A percentile compares a stretch with the other conserved stretches of the same genome.
These are phyloP conservation scores for Scheffersomyces quercinus DNA, from an alignment of 1,139 yeast genomes.

Conservation along the genomic window DNA sequence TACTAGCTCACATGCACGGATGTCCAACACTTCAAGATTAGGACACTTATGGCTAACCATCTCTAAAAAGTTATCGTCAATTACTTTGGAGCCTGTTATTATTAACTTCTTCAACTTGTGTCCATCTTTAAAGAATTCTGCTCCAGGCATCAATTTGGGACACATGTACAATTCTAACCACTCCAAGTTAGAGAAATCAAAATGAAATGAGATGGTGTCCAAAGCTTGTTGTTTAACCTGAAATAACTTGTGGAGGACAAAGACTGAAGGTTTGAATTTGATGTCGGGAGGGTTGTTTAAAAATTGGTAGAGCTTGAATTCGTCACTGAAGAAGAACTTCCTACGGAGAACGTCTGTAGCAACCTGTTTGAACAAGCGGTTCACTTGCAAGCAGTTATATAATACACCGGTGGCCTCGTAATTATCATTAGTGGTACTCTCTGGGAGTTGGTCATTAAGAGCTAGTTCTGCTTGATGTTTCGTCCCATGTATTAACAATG, in stretches of 20 bases:
- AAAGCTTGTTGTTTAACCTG: conserved; percentile 31
- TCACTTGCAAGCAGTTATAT: conserved; percentile 66
- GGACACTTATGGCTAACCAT: conserved; percentile 58
- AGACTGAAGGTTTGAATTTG: conserved; percentile 27
- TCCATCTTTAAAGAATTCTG: conserved; percentile 38
- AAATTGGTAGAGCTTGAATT: conserved; percentile 48
- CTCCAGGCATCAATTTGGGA: conserved; percentile 64
- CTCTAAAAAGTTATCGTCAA: conserved; percentile 61
- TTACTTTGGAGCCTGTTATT: conserved; percentile 71
- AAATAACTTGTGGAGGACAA: conserved; percentile 40
- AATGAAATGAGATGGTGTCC: conserved; percentile 18
- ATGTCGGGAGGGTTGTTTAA: conserved; percentile 12
- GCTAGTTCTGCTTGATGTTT: conserved; percentile 49
- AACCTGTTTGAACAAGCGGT: conserved; percentile 61
- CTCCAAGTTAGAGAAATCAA: conserved; percentile 50
- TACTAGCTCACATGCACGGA: conserved; percentile 81
- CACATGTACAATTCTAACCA: conserved; percentile 86
- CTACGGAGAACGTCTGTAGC: conserved; percentile 56
- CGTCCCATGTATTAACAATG: conserved; percentile 49
- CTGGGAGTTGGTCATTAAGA: conserved; percentile 37
- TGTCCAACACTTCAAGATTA: conserved; percentile 62
- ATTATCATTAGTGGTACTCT: conserved; percentile 7
- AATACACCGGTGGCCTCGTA: conserved; percentile 18
- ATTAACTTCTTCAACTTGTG: conserved; percentile 54
- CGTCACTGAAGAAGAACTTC: conserved; percentile 56